Conservation (phyloP, 306 rosid genomes). For the Rosa chinensis region DNA sequence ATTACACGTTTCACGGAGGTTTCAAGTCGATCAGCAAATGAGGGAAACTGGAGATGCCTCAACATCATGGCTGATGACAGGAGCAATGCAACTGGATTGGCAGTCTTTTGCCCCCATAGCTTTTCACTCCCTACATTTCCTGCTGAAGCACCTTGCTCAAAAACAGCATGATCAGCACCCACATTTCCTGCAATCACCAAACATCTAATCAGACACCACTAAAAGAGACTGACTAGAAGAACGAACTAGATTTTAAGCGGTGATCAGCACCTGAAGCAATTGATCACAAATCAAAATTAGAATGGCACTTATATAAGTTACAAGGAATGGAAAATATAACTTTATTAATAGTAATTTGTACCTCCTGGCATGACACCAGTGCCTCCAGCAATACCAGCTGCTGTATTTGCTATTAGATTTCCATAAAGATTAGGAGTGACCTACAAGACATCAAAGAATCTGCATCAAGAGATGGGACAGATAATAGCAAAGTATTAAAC, state of each 20-base stretch:
- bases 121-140: conserved; percentile 82
- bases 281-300: not conserved
- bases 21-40: conserved; percentile 86
- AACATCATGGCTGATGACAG: conserved; percentile 97
- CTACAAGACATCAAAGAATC: conserved; percentile 42
- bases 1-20: conserved; percentile 76
- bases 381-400: conserved; percentile 98
- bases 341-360: conserved; percentile 18
- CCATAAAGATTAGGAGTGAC: conserved; percentile 98
- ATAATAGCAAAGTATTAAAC: not conserved
- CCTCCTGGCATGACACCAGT: conserved; percentile 99
- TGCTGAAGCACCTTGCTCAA: conserved; percentile 99
- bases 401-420: conserved; percentile 92
- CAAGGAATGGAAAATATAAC: not conserved
- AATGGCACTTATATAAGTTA: not conserved
- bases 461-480: conserved; percentile 8
- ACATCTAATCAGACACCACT: conserved; percentile 16
- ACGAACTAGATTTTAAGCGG: not conserved
- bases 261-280: not conserved
- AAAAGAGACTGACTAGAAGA: not conserved
- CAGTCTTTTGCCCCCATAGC: conserved; percentile 57
- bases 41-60: conserved; percentile 91
- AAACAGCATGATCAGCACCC: conserved; percentile 86
- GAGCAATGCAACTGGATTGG: conserved; percentile 91
- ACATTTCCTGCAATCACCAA: conserved; percentile 66